Evolutionary conservation across 345 rosid genomes (phyloP), one percentile per base, ranked within the genome.

Genomic region (Stellera chamaejasme): DNA sequence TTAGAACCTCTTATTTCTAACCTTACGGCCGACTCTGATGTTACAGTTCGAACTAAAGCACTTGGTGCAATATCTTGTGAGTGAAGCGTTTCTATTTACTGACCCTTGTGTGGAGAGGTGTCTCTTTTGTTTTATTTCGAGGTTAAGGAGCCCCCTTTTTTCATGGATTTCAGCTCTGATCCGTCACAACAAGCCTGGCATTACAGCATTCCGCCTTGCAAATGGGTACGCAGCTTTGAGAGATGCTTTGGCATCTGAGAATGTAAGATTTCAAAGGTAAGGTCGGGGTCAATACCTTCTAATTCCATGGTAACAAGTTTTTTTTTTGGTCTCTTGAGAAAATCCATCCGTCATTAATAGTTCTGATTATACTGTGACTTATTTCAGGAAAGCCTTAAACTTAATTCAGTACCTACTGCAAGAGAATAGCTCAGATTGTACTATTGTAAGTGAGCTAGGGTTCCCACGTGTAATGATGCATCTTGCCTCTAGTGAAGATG

Each of bases 1-100:
- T 72, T 92, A 14, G 96, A 84, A 56, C 83, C 85, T 50, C 82
- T 92, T 10, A 68, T 88, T 36, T 55, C 77, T 48, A 88, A 82
- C 76, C 86, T 88, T 65, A 25, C 73, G 2, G 64, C 84, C 16
- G 95, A 92, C 59, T 72, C 93, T 2, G 93, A 86, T 56, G 66
- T 77, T 52, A 69, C 66, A 54, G 90, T 76, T 63, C 77, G 90
- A 44, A 78, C 90, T 54, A 86, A 88, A 69, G 88, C 95, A 0
- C 91, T 92, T 19, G 85, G 96, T 55, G 96, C 98, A 59, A 77
- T 92, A 79, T 88, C 93, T n/a, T 92, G 98, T 85, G 69, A 81
- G 96, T 73, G 8, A 36, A 67, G 41, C n/a, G 64, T 52, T 42
- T 52, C 5, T 5, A 43, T 14, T 15, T 50, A 4, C 39, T 32